A percentile compares a stretch with the other conserved stretches of the same genome.
These are phyloP conservation scores for Metroxylon sagu DNA, from an alignment of 176 grass and related monocot species.

Conservation along the genomic window DNA sequence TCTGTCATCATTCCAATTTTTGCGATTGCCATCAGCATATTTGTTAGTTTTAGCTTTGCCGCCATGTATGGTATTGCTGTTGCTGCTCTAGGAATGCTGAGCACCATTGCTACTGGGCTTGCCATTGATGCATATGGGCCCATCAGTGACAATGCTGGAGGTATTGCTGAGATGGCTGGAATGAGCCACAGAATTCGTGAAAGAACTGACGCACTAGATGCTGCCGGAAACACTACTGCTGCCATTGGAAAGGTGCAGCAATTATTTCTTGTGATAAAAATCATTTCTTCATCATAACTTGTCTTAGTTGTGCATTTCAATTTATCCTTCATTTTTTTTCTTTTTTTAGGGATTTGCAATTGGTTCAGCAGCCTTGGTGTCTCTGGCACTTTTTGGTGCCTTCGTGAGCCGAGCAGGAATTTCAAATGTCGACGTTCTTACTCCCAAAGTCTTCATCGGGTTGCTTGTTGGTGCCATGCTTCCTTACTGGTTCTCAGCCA, in stretches of 20 bases:
- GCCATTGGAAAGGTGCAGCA: conserved; percentile 14
- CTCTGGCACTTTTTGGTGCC: conserved; percentile 9
- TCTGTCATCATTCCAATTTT: conserved; percentile 59
- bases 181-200: conserved; percentile 50
- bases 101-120: conserved; percentile 53
- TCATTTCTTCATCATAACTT: too few relatives aligned
- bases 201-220: conserved; percentile 33
- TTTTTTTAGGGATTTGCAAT: conserved; percentile 4
- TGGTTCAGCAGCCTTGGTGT: conserved; percentile 5
- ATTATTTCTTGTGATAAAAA: too few relatives aligned
- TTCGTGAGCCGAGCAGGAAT: conserved; percentile 6
- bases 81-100: conserved; percentile 63
- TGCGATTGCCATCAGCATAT: conserved; percentile 44
- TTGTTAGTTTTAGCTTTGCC: conserved; percentile 53
- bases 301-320: too few relatives aligned
- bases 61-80: conserved; percentile 68
- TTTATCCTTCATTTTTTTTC: background rate
- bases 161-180: conserved; percentile 59
- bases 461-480: conserved; percentile 7
- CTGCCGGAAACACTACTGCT: conserved; percentile 17
- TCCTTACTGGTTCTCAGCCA: conserved; percentile 11
- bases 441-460: conserved; percentile 4
- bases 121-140: conserved; percentile 57
- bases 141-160: conserved; percentile 59
- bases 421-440: conserved; percentile 4